Evolutionary conservation across 2,329 filamentous ascomycete genomes (phyloP).

Genomic region (Coleophoma crateriformis): DNA sequence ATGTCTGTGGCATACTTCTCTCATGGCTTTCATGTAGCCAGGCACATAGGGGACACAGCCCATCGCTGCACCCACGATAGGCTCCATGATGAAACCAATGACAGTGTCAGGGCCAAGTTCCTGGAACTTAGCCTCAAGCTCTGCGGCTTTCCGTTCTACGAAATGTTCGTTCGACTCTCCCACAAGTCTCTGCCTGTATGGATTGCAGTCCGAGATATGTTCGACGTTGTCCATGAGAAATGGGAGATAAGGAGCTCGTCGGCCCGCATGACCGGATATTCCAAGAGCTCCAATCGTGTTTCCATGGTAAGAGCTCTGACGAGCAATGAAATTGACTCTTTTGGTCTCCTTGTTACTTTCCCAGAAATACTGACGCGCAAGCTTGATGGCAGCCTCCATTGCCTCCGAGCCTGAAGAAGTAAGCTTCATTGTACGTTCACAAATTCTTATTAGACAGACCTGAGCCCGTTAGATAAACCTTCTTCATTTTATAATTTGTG

Average conservation of each 20-base stretch:
- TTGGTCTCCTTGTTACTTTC: slow-evolving; percentile 40
- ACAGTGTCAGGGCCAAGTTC: slow-evolving; percentile 56
- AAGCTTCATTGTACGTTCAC: slow-evolving; percentile 3
- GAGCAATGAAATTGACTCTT: slow-evolving; percentile 57
- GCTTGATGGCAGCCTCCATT: slow-evolving; percentile 62
- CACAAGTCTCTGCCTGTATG: slow-evolving; percentile 49
- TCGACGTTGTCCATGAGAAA: slow-evolving; percentile 49
- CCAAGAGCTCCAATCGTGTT: slow-evolving; percentile 59
- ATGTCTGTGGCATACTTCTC: slow-evolving; percentile 62
- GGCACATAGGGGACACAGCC: slow-evolving; percentile 62
- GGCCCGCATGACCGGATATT: slow-evolving; percentile 52
- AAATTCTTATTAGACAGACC: slow-evolving; percentile 31
- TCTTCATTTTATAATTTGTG: slow-evolving; percentile 40
- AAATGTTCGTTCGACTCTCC: slow-evolving; percentile 49
- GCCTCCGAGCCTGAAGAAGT: slow-evolving; percentile 54
- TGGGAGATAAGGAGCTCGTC: slow-evolving; percentile 51
- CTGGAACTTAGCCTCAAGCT: slow-evolving; percentile 59
- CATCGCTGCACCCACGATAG: slow-evolving; percentile 62
- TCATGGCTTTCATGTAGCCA: slow-evolving; percentile 67
- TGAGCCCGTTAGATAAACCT: slow-evolving; percentile 50
- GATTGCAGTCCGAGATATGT: slow-evolving; percentile 57
- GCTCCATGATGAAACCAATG: slow-evolving; percentile 61
- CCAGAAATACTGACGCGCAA: slow-evolving; percentile 60
- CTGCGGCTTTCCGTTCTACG: slow-evolving; percentile 49
- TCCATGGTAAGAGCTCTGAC: slow-evolving; percentile 65